A percentile compares a stretch with the other conserved stretches of the same genome.
Conservation (phyloP, 768 basidiomycete species). For the Flagelloscypha sp. region DNA sequence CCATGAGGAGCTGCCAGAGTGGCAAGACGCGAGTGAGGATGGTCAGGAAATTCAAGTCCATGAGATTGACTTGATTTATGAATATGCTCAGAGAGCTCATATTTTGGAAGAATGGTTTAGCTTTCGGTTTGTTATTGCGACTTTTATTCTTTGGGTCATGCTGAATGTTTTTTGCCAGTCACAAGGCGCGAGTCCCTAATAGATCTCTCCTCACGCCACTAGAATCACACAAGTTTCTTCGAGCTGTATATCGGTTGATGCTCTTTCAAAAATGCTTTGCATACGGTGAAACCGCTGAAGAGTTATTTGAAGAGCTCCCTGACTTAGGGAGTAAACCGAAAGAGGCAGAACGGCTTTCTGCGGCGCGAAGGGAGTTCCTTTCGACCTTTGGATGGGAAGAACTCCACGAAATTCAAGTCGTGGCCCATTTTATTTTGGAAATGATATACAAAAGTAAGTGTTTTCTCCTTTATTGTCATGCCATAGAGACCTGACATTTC, state of each 20-base stretch:
- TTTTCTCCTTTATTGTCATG: too few relatives aligned
- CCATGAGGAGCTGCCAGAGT: background rate
- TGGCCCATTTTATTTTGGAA: too few relatives aligned
- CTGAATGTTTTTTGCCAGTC: slow-evolving; percentile 5
- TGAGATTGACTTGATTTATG: slow-evolving; percentile 4
- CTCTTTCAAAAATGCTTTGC: slow-evolving; percentile 10
- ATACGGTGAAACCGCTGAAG: too few relatives aligned
- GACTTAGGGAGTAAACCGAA: too few relatives aligned
- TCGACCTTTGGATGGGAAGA: too few relatives aligned
- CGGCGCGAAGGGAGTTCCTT: too few relatives aligned
- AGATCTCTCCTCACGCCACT: slow-evolving; percentile 12
- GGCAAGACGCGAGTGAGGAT: background rate
- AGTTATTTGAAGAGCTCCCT: too few relatives aligned
- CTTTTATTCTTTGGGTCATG: background rate
- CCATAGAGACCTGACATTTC: too few relatives aligned
- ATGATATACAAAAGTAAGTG: too few relatives aligned
- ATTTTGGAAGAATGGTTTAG: slow-evolving; percentile 18
- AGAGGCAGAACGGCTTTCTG: too few relatives aligned
- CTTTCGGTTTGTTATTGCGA: slow-evolving; percentile 12
- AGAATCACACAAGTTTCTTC: slow-evolving; percentile 18
- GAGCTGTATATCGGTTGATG: slow-evolving; percentile 16
- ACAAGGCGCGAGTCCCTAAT: slow-evolving; percentile 16
- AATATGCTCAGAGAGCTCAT: slow-evolving; percentile 5
- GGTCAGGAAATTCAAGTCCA: background rate
- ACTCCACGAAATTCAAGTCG: too few relatives aligned